Conservation (phyloP, 805 yeast genomes). For the Sungouiella thailandica region DNA sequence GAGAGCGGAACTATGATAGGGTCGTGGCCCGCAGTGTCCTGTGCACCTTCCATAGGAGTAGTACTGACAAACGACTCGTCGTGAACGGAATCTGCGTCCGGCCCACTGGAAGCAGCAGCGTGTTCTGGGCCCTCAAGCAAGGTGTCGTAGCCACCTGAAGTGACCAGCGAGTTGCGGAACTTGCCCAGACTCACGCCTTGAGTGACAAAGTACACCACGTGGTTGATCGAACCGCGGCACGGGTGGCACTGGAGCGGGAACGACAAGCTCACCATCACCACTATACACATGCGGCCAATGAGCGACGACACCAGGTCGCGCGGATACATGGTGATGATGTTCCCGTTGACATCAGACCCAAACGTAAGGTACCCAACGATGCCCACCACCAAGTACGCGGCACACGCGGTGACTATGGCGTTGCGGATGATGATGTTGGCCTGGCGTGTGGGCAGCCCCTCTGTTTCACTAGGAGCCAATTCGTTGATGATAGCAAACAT, state of each 20-base stretch:
- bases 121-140: constrained; percentile 4
- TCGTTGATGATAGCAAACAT: constrained; percentile 87
- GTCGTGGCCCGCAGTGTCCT: constrained; percentile 42
- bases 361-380: constrained; percentile 72
- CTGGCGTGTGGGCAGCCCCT: constrained; percentile 39
- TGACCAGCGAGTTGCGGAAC: constrained; percentile 13
- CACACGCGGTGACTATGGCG: constrained; percentile 51
- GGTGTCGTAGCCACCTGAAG: constrained; percentile 23
- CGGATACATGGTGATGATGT: constrained; percentile 65
- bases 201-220: constrained; percentile 49
- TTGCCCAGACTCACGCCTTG: constrained; percentile 24
- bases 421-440: constrained; percentile 48
- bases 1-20: constrained; percentile 47
- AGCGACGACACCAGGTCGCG: constrained; percentile 43
- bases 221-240: constrained; percentile 67
- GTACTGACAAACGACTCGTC: constrained; percentile 39
- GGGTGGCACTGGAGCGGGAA: constrained; percentile 82
- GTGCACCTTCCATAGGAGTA: constrained; percentile 44
- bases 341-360: constrained; percentile 74
- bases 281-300: constrained; percentile 58
- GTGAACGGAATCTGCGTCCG: constrained; percentile 17
- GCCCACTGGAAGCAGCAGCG: too few species aligned
- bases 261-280: constrained; percentile 68
- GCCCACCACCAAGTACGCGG: constrained; percentile 60
- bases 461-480: constrained; percentile 34